Base-by-base conservation (phyloP, 495 filamentous ascomycete species). In the Beverwykella pulmonaria region DNA sequence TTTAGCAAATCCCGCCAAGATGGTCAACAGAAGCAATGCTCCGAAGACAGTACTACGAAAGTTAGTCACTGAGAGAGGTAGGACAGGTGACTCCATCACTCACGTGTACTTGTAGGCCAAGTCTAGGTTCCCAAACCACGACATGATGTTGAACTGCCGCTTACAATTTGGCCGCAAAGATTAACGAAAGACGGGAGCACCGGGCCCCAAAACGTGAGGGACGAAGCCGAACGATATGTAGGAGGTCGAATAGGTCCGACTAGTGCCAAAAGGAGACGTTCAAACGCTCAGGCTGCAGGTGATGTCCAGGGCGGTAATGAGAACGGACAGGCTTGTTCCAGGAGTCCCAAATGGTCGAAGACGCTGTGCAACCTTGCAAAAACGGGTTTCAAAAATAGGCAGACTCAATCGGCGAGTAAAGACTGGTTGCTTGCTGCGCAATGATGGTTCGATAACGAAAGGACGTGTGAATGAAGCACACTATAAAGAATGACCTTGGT, bases 21-120 rank as follows among this genome's bases (percentile, higher is more conserved):
- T 62, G 8, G 68, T 71, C 23, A 67, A 56, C n/a, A 55, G 25
- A n/a, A 71, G 68, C 17, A 67, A 39, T 19, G 30, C 19, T 10
- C 19, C 52, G 53, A 71, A 71, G 44, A 71, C 59, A 22, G 67
- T 47, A 19, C 68, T 71, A 34, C 0, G n/a, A 5, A 23, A 0
- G 46, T 68, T 50, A 65, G 68, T 25, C 15, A 12, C 7, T 6
- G 9, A 23, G 27, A 15, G 2, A 9, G 12, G 23, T 20, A 32
- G 44, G 22, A 2, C n/a, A 26, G 10, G 2, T 14, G 2, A 39
- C 25, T 9, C 27, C 12, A 34, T 2, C n/a, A 61, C 67, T 50
- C 49, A 69, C 67, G 48, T 49, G 26, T 69, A 69, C 55, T 69
- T 69, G 60, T 65, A 69, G 32, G 60, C 60, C 53, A 69, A 47